Conservation (phyloP, 768 basidiomycete genomes). For the Tylopilus sp. region DNA sequence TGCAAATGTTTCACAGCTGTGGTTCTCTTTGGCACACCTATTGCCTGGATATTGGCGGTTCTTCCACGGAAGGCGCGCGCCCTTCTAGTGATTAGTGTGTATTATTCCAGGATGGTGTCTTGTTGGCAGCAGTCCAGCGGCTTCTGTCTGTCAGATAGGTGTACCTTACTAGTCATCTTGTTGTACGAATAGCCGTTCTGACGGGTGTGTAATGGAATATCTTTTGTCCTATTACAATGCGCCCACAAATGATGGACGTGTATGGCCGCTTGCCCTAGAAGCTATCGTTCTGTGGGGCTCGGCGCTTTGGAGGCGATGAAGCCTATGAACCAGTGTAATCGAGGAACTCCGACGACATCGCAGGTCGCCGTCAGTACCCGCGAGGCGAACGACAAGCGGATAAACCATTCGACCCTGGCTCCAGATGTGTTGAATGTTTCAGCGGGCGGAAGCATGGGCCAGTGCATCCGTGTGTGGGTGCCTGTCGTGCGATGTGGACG, state of each 20-base stretch:
- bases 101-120: slow-evolving; percentile 9
- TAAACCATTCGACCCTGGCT: not conserved
- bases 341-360: not conserved
- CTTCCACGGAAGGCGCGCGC: slow-evolving; percentile 14
- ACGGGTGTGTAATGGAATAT: not conserved
- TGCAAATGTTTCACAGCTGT: slow-evolving; percentile 25
- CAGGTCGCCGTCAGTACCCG: not conserved
- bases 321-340: no score
- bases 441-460: not conserved
- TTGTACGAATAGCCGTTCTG: slow-evolving; percentile 8
- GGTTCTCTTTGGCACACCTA: slow-evolving; percentile 32
- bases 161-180: not conserved
- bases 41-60: slow-evolving; percentile 31
- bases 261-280: not conserved
- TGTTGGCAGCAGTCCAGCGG: not conserved
- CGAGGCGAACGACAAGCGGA: no score
- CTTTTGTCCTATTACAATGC: not conserved
- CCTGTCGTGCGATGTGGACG: no score
- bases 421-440: not conserved
- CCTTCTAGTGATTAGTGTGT: slow-evolving; percentile 1
- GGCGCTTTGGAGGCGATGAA: not conserved
- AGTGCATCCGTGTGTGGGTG: not conserved
- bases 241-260: not conserved
- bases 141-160: slow-evolving; percentile 4
- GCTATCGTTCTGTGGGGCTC: no score